A percentile compares a stretch with the other conserved stretches of the same genome.
phyloP scores from a whole-genome alignment of 805 yeast genomes.

The Hemisphaericaspora nanyangensis region DNA sequence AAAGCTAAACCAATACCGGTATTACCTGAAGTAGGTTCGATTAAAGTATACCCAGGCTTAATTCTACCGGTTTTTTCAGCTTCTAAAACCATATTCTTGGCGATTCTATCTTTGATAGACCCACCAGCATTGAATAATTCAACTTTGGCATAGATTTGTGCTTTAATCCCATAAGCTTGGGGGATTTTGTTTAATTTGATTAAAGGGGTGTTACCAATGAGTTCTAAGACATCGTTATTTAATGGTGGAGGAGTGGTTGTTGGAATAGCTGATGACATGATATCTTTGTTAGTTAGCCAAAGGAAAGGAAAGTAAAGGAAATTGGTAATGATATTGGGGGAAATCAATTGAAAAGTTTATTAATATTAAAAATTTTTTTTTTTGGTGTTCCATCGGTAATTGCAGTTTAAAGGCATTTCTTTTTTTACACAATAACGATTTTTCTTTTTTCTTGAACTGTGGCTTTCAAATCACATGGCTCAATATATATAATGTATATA shows the following conservation, averaged over 20 bases:
- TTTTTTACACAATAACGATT: no score
- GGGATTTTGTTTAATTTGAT: slow-evolving; percentile 74
- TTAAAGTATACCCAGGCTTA: slow-evolving; percentile 80
- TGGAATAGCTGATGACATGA: neutral
- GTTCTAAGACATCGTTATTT: slow-evolving; percentile 58
- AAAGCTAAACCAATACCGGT: slow-evolving; percentile 89
- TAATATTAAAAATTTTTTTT: neutral
- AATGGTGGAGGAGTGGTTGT: slow-evolving; percentile 28
- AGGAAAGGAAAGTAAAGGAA: no score
- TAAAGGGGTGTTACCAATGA: slow-evolving; percentile 84
- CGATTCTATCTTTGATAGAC: slow-evolving; percentile 85
- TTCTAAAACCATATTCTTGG: slow-evolving; percentile 79
- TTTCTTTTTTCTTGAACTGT: no score
- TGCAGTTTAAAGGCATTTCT: no score
- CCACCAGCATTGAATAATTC: slow-evolving; percentile 89
- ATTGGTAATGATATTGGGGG: neutral
- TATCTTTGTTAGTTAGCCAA: neutral
- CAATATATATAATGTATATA: no score
- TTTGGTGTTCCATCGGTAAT: no score
- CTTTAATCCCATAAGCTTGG: slow-evolving; percentile 69
- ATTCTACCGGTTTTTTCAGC: slow-evolving; percentile 76
- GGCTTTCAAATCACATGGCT: no score
- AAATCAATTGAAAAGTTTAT: neutral
- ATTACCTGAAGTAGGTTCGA: slow-evolving; percentile 89
- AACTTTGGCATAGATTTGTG: slow-evolving; percentile 66